Evolutionary conservation across 1,284 basidiomycete species (phyloP), one percentile per base, ranked within the genome.

Genomic region (Cerioporus squamosus): DNA sequence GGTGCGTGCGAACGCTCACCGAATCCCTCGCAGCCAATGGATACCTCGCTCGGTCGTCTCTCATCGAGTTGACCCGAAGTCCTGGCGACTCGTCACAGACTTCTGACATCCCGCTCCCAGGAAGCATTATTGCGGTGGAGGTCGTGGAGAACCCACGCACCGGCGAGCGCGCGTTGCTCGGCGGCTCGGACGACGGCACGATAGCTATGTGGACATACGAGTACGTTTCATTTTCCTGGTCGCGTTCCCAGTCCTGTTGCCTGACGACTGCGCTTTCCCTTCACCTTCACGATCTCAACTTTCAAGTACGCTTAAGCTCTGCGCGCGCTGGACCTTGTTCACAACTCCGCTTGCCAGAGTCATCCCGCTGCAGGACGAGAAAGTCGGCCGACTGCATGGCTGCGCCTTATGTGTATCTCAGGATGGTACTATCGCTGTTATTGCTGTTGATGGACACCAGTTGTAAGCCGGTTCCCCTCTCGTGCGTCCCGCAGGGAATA

Each of bases 361-460:
- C 18, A 72, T 91, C 2, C 79, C 84, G 56, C 75, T 93, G 42
- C 75, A 77, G 3, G 81, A 84, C 29, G 83, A 86, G 44, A 78
- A 79, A 24, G 79, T 79, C 0, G 86, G 87, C 0, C 80, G 85
- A 5, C 70, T 96, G 31, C 80, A 80, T 47, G 92, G 87, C 3
- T 92, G 88, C 69, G 77, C 87, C 1, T 73, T 97, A 15, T 94
- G 91, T 68, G 74, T 94, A 2, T 86, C 93, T 0, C 70, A 77
- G 36, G 93, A 95, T 64, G 94, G 95, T 0, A 93, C 93, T 0
- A 84, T 95, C 46, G 93, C 87, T 0, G 81, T 95, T 7, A 80
- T 97, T 47, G 84, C 82, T 0, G 71, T 96, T n/a, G 88, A 91
- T 59, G 87, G 84, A 1, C 86, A 90, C 66, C 86, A 92, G 55